These are phyloP conservation scores for Dendrocalamus sinicus DNA, from an alignment of 176 grass and related monocot genomes.

Conservation along the genomic window DNA sequence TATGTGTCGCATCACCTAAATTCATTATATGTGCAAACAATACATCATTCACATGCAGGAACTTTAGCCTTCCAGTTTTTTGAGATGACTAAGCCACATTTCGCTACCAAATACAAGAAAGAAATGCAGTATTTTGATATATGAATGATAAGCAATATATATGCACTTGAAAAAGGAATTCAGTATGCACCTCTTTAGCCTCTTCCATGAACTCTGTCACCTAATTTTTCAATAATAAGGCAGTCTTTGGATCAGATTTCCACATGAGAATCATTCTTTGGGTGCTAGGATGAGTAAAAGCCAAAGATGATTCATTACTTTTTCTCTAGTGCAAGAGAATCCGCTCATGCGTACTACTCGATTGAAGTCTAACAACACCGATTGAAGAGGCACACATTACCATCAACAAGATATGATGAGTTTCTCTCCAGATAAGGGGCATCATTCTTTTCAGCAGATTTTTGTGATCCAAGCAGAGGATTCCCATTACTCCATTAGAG, in stretches of 20 bases:
- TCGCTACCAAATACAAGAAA: conserved; percentile 28
- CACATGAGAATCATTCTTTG: conserved; percentile 84
- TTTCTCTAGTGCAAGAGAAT: conserved; percentile 97
- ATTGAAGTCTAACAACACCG: conserved; percentile 93
- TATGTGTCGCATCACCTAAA: not conserved
- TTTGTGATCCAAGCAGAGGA: conserved; percentile 44
- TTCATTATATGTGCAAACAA: not conserved
- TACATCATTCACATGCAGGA: not conserved
- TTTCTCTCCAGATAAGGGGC: conserved; percentile 39
- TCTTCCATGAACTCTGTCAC: conserved; percentile 93
- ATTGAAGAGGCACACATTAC: conserved; percentile 84
- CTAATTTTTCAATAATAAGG: conserved; percentile 96
- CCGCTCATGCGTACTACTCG: conserved; percentile 95
- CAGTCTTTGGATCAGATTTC: conserved; percentile 96
- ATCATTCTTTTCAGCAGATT: conserved; percentile 50
- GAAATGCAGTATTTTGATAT: not conserved
- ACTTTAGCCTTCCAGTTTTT: not conserved
- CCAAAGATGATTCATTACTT: conserved; percentile 97
- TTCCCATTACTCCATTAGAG: too few relatives aligned
- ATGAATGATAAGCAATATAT: conserved; percentile 9
- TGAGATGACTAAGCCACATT: conserved; percentile 28
- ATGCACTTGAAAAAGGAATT: not conserved
- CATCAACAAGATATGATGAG: conserved; percentile 55
- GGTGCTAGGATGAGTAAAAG: conserved; percentile 93
- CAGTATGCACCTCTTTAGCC: conserved; percentile 80